Percentiles rank a stretch among this genome's conserved stretches.
Evolutionary conservation across 345 rosid genomes (phyloP).

Genomic region (Aethionema arabicum): DNA sequence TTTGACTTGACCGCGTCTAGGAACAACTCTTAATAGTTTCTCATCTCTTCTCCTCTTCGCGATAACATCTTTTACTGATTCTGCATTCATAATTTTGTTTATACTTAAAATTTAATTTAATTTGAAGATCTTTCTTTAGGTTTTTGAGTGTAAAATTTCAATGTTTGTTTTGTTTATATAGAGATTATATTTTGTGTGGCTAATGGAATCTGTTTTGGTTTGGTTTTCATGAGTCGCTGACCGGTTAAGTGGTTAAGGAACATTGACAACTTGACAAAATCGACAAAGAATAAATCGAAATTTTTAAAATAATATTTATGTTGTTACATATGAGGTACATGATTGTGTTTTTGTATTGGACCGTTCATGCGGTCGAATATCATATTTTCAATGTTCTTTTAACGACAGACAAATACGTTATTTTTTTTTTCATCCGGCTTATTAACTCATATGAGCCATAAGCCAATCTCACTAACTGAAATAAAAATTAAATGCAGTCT

Average conservation of each 20-base stretch:
- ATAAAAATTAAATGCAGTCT: too few relatives aligned
- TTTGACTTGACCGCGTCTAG: constrained; percentile 31
- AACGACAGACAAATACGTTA: constrained; percentile 8
- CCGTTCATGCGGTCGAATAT: constrained; percentile 30
- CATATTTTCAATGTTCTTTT: constrained; percentile 16
- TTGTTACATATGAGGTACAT: constrained; percentile 1
- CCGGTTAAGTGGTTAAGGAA: constrained; percentile 29
- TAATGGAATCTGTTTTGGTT: constrained; percentile 25
- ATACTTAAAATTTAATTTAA: background rate
- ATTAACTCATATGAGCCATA: too few relatives aligned
- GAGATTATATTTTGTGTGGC: constrained; percentile 10
- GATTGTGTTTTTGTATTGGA: constrained; percentile 28
- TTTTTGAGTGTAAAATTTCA: background rate
- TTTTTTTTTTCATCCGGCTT: too few relatives aligned
- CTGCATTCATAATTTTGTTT: constrained; percentile 13
- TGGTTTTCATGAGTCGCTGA: constrained; percentile 18
- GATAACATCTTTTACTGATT: background rate
- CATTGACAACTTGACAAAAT: constrained; percentile 31
- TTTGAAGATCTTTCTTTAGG: too few relatives aligned
- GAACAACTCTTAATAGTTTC: constrained; percentile 13
- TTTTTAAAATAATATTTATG: background rate
- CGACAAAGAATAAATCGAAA: background rate
- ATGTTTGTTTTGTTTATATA: constrained; percentile 21
- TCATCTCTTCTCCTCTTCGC: background rate
- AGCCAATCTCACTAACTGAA: too few relatives aligned